Conservation (phyloP, 805 yeast species). For the Yarrowia sp. region DNA sequence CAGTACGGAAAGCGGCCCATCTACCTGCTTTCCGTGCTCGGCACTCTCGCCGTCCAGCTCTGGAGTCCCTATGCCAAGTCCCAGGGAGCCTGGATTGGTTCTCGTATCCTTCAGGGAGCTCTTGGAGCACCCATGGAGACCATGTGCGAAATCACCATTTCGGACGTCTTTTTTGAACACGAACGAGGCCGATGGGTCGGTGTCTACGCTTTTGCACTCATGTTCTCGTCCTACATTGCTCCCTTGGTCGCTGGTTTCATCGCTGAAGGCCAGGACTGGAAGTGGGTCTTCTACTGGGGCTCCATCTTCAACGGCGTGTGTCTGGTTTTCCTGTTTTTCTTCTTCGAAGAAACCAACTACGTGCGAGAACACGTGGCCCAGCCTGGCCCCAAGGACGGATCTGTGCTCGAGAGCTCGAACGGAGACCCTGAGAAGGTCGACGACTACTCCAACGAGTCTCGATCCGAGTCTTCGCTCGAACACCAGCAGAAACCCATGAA, state of each 20-base stretch:
- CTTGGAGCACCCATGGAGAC: conserved; percentile 80
- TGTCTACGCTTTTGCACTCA: conserved; percentile 71
- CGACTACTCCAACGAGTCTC: background rate
- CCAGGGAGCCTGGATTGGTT: conserved; percentile 53
- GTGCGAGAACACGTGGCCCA: conserved; percentile 35
- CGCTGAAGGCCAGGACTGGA: conserved; percentile 38
- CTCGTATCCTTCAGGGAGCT: conserved; percentile 55
- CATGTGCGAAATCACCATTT: conserved; percentile 66
- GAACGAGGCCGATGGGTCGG: conserved; percentile 78
- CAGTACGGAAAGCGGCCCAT: conserved; percentile 60
- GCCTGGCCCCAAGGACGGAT: background rate
- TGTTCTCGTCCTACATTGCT: conserved; percentile 36
- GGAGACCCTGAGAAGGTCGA: conserved; percentile 4
- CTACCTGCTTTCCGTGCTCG: conserved; percentile 53
- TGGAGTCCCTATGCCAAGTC: conserved; percentile 55
- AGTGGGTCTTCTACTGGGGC: conserved; percentile 40
- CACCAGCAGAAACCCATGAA: conserved; percentile 31
- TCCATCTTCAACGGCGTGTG: conserved; percentile 39
- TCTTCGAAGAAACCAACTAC: conserved; percentile 40
- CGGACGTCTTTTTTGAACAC: conserved; percentile 80
- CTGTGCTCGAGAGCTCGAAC: conserved; percentile 4
- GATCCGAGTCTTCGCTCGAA: conserved; percentile 4
- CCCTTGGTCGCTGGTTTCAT: conserved; percentile 34
- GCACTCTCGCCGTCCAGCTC: conserved; percentile 53
- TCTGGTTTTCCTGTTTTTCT: conserved; percentile 34